Base-by-base conservation (phyloP, 2,329 filamentous ascomycete genomes). In the Cadophora gregata region DNA sequence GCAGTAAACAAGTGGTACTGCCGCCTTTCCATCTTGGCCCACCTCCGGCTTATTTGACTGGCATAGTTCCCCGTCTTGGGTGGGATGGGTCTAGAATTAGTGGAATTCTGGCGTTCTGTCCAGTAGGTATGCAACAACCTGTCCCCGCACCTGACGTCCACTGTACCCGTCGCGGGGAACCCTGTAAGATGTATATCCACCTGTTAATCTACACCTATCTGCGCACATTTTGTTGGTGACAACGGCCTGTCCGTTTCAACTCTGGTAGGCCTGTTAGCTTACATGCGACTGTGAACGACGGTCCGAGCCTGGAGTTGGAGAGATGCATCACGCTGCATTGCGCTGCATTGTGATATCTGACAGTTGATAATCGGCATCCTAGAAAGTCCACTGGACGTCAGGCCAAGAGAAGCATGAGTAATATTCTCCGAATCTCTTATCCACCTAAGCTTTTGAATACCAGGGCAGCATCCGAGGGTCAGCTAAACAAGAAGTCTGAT, bases 121-220 rank as follows among this genome's bases (percentile, higher is more conserved):
- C 61, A 38, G 16, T 14, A 38, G 9, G 36, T 14, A 38, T 38
- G 36, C 36, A 38, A 14, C 6, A 10, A 16, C 6, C n/a, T n/a
- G n/a, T n/a, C 16, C 36, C 36, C 36, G 36, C 50, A 25, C 21
- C 61, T 48, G 50, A 29, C 31, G 24, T 56, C 51, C 29, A 58
- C 31, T 27, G 19, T 59, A 10, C 33, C 50, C 7, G n/a, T 63
- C 38, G 61, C 61, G 61, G 61, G 48, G 61, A 63, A 63, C 50
- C 50, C 42, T 38, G 61, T n/a, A 56, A 10, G 31, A 62, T 19
- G 24, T 36, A n/a, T 31, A 19, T 60, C 16, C 10, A 8, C n/a
- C 12, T 16, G 38, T 47, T 36, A 14, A 45, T 47, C 36, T 59
- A 31, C 36, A 16, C 36, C 24, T 59, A 31, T 47, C 47, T n/a